A percentile compares a stretch with the other conserved stretches of the same genome.
phyloP scores from a whole-genome alignment of 2,329 filamentous ascomycete species.

The Pleomassaria siparia region DNA sequence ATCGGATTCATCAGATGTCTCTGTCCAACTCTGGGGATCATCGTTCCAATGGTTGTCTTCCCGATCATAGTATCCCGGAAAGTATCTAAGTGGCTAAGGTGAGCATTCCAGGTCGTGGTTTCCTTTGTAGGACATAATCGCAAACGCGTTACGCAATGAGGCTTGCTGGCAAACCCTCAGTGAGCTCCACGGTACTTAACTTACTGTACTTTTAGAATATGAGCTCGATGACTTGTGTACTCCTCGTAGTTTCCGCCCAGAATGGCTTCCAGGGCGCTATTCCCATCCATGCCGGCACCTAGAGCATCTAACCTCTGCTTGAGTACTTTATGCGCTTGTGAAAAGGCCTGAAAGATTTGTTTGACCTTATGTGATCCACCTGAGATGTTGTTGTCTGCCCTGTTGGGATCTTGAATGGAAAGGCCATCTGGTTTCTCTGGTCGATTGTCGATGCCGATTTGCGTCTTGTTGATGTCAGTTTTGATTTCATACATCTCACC shows the following conservation, averaged over 20 bases:
- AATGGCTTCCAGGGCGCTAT: conserved; percentile 70
- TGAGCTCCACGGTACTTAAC: conserved; percentile 7
- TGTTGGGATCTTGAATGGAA: conserved; percentile 91
- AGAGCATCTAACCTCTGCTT: conserved; percentile 56
- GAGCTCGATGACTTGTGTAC: conserved; percentile 69
- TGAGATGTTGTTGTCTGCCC: conserved; percentile 81
- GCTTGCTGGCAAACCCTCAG: not conserved
- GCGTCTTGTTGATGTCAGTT: conserved; percentile 18
- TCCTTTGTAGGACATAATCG: not conserved
- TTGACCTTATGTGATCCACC: conserved; percentile 75
- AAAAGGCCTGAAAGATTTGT: conserved; percentile 70
- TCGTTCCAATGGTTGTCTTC: not conserved
- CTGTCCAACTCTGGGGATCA: not conserved
- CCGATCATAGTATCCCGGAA: not conserved
- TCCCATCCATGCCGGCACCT: conserved; percentile 11
- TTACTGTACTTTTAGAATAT: conserved; percentile 48
- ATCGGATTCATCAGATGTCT: not conserved
- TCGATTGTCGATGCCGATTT: conserved; percentile 32
- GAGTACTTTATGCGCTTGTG: conserved; percentile 44
- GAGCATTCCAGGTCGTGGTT: not conserved
- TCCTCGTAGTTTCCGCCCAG: conserved; percentile 77
- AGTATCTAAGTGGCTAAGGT: not conserved
- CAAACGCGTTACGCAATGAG: not conserved
- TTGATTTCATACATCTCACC: not conserved
- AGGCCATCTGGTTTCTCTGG: conserved; percentile 58